A percentile compares a stretch with the other conserved stretches of the same genome.
These are phyloP conservation scores for Sonneratia caseolaris DNA, from an alignment of 345 rosid genomes.

Conservation along the genomic window DNA sequence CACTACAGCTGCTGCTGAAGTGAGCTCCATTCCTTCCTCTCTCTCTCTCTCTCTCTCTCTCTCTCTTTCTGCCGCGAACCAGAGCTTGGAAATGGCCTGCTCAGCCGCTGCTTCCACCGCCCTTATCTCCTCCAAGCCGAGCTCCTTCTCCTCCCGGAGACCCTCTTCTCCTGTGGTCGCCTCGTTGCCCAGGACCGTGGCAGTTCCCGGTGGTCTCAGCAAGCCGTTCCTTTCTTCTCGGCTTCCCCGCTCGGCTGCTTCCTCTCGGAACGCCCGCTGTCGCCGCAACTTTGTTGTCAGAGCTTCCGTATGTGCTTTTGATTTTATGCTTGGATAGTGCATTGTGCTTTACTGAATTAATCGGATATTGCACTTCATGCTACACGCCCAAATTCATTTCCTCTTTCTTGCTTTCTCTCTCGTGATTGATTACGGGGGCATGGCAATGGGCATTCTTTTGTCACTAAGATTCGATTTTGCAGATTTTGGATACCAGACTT, in stretches of 20 bases:
- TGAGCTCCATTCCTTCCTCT: too few relatives aligned
- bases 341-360: too few relatives aligned
- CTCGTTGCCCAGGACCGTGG: slow-evolving; percentile 30
- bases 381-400: too few relatives aligned
- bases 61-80: background rate
- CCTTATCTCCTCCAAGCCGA: slow-evolving; percentile 42
- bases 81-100: slow-evolving; percentile 44
- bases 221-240: slow-evolving; percentile 40
- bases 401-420: background rate
- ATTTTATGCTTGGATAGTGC: background rate
- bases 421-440: background rate
- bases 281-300: slow-evolving; percentile 45
- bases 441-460: too few relatives aligned
- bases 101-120: slow-evolving; percentile 52
- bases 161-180: slow-evolving; percentile 19
- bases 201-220: slow-evolving; percentile 30
- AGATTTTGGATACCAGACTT: background rate
- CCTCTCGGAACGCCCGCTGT: slow-evolving; percentile 24
- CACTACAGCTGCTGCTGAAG: too few relatives aligned
- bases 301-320: slow-evolving; percentile 38
- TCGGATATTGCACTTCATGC: too few relatives aligned
- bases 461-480: background rate
- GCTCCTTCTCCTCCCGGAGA: slow-evolving; percentile 25
- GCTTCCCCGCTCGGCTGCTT: slow-evolving; percentile 29
- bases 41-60: background rate